Evolutionary conservation across 192 early-diverging fungal genomes (phyloP).

Genomic region (Dissophora globulifera): DNA sequence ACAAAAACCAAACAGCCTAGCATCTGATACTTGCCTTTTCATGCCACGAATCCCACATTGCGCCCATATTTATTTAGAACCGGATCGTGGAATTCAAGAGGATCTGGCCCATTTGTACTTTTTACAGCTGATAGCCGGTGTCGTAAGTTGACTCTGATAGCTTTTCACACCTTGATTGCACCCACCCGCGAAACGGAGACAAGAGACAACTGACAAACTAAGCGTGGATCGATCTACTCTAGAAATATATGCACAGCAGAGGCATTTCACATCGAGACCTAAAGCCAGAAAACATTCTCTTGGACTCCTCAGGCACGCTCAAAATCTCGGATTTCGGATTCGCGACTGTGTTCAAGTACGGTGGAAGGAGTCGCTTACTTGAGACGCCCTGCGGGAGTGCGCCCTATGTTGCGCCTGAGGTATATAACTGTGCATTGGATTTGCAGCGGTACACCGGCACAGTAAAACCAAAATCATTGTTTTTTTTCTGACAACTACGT

Average conservation of each 20-base stretch:
- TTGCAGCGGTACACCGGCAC: too few relatives aligned
- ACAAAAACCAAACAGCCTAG: too few relatives aligned
- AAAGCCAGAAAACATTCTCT: constrained; percentile 76
- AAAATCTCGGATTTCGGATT: constrained; percentile 82
- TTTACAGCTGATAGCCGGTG: constrained; percentile 70
- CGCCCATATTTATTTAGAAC: too few relatives aligned
- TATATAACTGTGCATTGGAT: too few relatives aligned
- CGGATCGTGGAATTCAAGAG: constrained; percentile 77
- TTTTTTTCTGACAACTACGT: not conserved
- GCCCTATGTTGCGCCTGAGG: constrained; percentile 75
- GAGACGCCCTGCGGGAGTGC: constrained; percentile 79
- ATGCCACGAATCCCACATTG: too few relatives aligned
- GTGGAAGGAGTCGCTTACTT: constrained; percentile 63
- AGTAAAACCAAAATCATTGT: too few relatives aligned
- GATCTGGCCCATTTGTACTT: constrained; percentile 81
- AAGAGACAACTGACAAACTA: too few relatives aligned
- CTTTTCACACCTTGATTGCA: too few relatives aligned
- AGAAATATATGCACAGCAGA: constrained; percentile 50
- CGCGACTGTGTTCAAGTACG: constrained; percentile 70
- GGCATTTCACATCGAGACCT: constrained; percentile 74
- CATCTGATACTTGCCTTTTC: too few relatives aligned
- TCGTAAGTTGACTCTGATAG: constrained; percentile 64
- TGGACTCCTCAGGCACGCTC: constrained; percentile 59
- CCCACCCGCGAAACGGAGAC: not conserved
- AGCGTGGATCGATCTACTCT: not conserved